These are phyloP conservation scores for Hippophae rhamnoides DNA, from an alignment of 306 rosid species.

Conservation along the genomic window DNA sequence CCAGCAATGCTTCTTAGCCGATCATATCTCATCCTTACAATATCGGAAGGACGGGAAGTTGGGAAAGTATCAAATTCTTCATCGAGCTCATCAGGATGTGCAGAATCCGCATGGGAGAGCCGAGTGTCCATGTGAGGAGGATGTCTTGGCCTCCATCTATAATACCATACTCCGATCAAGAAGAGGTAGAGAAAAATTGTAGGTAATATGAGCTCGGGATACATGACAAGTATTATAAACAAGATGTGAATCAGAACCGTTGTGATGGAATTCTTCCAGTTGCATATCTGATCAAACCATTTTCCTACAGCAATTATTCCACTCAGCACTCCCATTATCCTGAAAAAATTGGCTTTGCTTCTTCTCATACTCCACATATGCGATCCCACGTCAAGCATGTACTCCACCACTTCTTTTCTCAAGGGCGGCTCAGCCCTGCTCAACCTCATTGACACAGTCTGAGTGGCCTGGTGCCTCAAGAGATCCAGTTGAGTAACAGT, in stretches of 20 bases:
- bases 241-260: slow-evolving; percentile 61
- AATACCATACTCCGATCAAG: slow-evolving; percentile 74
- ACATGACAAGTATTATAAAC: slow-evolving; percentile 54
- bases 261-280: slow-evolving; percentile 67
- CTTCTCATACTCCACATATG: slow-evolving; percentile 87
- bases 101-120: slow-evolving; percentile 80
- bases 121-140: slow-evolving; percentile 79
- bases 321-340: slow-evolving; percentile 55
- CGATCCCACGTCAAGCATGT: slow-evolving; percentile 82
- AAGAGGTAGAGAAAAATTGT: slow-evolving; percentile 73
- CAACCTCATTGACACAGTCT: slow-evolving; percentile 56
- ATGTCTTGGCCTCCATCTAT: slow-evolving; percentile 41
- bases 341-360: slow-evolving; percentile 72
- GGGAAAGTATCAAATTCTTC: slow-evolving; percentile 84
- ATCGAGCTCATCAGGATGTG: slow-evolving; percentile 48
- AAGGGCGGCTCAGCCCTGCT: slow-evolving; percentile 71
- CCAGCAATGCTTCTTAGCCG: slow-evolving; percentile 66
- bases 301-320: slow-evolving; percentile 48
- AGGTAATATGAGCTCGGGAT: slow-evolving; percentile 67
- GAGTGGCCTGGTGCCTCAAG: slow-evolving; percentile 66
- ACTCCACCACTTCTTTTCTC: slow-evolving; percentile 76
- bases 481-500: slow-evolving; percentile 70
- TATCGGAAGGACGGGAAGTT: slow-evolving; percentile 44
- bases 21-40: slow-evolving; percentile 60
- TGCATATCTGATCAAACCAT: slow-evolving; percentile 66